phyloP scores from a whole-genome alignment of 805 yeast genomes.

The Limtongozyma cylindracea region DNA sequence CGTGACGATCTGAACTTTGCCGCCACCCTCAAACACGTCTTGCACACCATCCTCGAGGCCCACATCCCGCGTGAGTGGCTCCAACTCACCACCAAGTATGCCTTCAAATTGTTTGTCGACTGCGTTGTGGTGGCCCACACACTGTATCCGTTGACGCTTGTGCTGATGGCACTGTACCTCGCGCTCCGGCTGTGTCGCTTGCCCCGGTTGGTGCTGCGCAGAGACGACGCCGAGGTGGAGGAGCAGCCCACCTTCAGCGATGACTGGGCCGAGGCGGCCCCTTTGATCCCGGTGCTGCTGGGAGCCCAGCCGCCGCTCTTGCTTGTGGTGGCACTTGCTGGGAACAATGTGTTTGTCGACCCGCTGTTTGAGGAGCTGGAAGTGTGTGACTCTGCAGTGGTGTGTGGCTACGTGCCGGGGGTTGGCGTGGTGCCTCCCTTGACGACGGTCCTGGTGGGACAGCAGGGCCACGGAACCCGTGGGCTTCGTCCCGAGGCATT shows the following conservation, averaged over 20 bases:
- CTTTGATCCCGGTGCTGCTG: no score
- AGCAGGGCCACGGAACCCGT: no score
- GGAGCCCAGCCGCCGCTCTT: no score
- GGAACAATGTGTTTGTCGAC: no score
- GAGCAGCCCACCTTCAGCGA: conserved; percentile 84
- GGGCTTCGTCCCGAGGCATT: no score
- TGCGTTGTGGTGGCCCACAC: conserved; percentile 53
- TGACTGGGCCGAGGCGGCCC: no score
- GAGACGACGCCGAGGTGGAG: conserved; percentile 40
- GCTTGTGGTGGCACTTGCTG: no score
- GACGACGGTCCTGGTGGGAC: no score
- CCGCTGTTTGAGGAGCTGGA: no score
- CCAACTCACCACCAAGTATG: conserved; percentile 44
- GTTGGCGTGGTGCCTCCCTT: no score
- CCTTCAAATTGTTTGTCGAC: conserved; percentile 59
- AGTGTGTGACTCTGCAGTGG: no score
- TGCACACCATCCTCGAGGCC: conserved; percentile 24
- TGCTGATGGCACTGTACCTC: conserved; percentile 58
- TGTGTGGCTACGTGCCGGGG: no score
- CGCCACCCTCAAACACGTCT: conserved; percentile 30
- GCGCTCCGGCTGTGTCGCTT: conserved; percentile 60
- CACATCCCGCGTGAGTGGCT: conserved; percentile 27
- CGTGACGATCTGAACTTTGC: conserved; percentile 60
- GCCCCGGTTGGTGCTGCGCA: conserved; percentile 47
- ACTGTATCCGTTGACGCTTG: conserved; percentile 58